A percentile compares a stretch with the other conserved stretches of the same genome.
phyloP scores from a whole-genome alignment of 257 asterid species.

The Cordia subcordata region DNA sequence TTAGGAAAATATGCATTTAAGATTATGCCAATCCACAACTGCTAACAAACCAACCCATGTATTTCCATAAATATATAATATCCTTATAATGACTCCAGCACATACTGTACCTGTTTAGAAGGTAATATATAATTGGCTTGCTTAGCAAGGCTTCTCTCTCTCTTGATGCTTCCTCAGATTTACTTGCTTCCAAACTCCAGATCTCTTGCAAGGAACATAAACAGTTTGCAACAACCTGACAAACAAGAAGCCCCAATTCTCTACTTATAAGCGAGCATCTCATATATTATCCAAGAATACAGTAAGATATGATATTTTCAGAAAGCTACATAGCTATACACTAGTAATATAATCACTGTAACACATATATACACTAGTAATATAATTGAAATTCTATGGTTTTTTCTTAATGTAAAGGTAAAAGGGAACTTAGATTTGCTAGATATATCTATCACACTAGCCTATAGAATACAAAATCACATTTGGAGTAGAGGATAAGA shows the following conservation, averaged over 20 bases:
- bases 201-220: constrained; percentile 86
- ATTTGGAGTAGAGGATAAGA: too few relatives aligned
- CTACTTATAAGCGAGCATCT: background rate
- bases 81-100: background rate
- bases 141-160: constrained; percentile 81
- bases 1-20: too few relatives aligned
- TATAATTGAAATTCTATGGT: too few relatives aligned
- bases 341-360: background rate
- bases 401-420: too few relatives aligned
- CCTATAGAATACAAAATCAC: too few relatives aligned
- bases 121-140: constrained; percentile 80
- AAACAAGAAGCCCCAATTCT: constrained; percentile 4
- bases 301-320: background rate
- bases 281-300: background rate
- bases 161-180: constrained; percentile 82
- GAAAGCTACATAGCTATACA: background rate
- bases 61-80: too few relatives aligned
- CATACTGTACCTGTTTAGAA: constrained; percentile 64
- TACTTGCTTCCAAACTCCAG: constrained; percentile 90
- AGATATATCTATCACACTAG: too few relatives aligned
- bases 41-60: too few relatives aligned
- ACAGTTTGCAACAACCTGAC: constrained; percentile 90
- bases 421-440: too few relatives aligned
- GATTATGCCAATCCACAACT: too few relatives aligned
- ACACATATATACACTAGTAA: background rate